Evolutionary conservation across 331 rosid species (phyloP), one percentile per base, ranked within the genome.

Genomic region (Malus hybrid): DNA sequence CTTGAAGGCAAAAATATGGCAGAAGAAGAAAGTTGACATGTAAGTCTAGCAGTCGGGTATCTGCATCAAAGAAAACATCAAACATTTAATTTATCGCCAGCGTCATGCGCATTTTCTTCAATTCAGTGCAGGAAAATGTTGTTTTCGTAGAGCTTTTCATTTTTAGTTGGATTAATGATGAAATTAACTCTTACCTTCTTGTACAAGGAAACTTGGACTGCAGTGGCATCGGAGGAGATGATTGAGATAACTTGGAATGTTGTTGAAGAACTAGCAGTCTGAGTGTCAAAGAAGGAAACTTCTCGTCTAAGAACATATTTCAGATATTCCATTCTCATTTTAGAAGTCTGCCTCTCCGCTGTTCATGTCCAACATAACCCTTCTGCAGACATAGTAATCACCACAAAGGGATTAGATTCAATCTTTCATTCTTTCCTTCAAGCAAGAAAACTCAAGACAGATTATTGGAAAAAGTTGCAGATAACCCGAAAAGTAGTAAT

Each of bases 251-350:
- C 97, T 84, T 93, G 89, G 83, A 76, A 86, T 61, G 93, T 85
- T 57, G 91, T 93, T 73, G 95, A 90, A 84, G 96, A 75, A 74
- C 94, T 90, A 62, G 81, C 81, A 28, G 85, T 73, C 13, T 88
- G 96, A 5, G 84, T 84, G 71, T 93, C 98, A 79, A 87, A 93
- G 89, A 88, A 91, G 39, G 90, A 86, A 67, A 90, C 97, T 75
- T 93, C 98, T 88, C 88, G 96, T 87, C 93, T 83, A 52, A 93
- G 97, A 31, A 91, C 95, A 56, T 96, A 85, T 86, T 86, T 93
- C 67, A 93, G 77, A 80, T 87, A 93, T 71, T 91, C 90, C 79
- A 84, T 76, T 85, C 94, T 86, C 90, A 93, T 91, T 86, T 84
- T 80, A 5, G 97, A 87, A 57, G 95, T 88, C 74, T 93, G 98